Evolutionary conservation across 2,329 filamentous ascomycete species (phyloP), one percentile per base, ranked within the genome.

Genomic region (Setomelanomma holmii): DNA sequence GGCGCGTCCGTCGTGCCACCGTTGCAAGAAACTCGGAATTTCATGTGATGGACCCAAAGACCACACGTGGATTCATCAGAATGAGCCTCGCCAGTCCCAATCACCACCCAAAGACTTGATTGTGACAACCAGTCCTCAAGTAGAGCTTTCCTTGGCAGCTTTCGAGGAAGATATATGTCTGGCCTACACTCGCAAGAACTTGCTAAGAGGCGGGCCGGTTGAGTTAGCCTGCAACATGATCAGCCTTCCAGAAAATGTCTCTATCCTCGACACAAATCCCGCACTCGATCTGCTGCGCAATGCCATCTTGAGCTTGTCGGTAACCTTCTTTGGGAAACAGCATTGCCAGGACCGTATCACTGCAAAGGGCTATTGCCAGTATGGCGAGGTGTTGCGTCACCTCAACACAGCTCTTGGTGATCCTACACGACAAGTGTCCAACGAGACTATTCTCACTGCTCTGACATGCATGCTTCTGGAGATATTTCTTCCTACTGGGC

Each of bases 401-500:
- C 55, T 70, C 24, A 71, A 70, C 34, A 11, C 8, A 1, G 57
- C 65, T 39, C 45, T 70, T 12, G 27, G 51, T 2, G 43, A 51
- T 14, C 55, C 64, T 1, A 43, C 58, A 5, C 47, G 60, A 2
- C 66, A 68, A 33, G 62, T 53, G 1, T 53, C 57, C 4, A 56
- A 68, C 35, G 61, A 68, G 33, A 70, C 67, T 2, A 55, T 70
- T 4, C 52, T 70, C 12, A 63, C 67, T 0, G 57, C 59, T 1
- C 36, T 67, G 4, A 64, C 62, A 2, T 69, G 66, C 43, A 66
- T 64, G 56, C 60, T 70, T 20, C 53, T 66, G 1, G 68, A 71
- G 40, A 61, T 69, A 2, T 70, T 68, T 35, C 41, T 67, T 20
- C 68, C 68, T 0, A 68, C 61, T 11, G 68, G 66, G 1, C 57